A percentile compares a stretch with the other conserved stretches of the same genome.
phyloP scores from a whole-genome alignment of 305 asterid species.

The Plantago rigida region DNA sequence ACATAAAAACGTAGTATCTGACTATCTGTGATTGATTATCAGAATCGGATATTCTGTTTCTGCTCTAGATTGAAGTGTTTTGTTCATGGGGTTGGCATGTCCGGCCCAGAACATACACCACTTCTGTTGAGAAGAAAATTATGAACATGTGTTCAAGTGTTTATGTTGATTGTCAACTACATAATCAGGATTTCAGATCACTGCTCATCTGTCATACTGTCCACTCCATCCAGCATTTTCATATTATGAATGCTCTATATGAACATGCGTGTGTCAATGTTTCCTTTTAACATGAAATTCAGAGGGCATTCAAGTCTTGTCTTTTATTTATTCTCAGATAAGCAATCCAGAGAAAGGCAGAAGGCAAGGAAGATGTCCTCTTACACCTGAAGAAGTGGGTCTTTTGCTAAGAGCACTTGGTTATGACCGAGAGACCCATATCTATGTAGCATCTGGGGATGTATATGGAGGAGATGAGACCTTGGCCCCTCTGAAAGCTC shows the following conservation, averaged over 20 bases:
- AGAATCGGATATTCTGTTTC: too few species aligned
- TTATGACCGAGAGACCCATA: constrained; percentile 59
- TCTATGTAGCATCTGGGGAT: constrained; percentile 96
- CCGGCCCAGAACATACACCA: not conserved
- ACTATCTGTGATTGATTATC: not conserved
- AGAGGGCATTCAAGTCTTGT: constrained; percentile 12
- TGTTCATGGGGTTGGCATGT: constrained; percentile 16
- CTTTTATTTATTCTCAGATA: constrained; percentile 40
- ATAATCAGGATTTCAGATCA: not conserved
- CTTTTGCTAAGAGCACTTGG: constrained; percentile 88
- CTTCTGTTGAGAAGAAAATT: too few species aligned
- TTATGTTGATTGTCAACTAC: not conserved
- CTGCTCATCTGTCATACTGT: too few species aligned
- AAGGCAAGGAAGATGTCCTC: constrained; percentile 95
- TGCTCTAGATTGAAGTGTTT: not conserved
- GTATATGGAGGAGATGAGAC: constrained; percentile 86
- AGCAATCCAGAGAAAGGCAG: constrained; percentile 81
- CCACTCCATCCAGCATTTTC: too few species aligned
- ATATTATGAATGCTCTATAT: too few species aligned
- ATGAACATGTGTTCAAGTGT: not conserved
- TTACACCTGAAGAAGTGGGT: constrained; percentile 95
- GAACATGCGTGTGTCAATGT: not conserved
- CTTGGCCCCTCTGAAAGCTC: constrained; percentile 77
- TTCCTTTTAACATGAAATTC: constrained; percentile 11
- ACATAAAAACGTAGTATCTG: not conserved